Conservation (phyloP, 1,139 yeast genomes). For the Yamadazyma jaroonii region DNA sequence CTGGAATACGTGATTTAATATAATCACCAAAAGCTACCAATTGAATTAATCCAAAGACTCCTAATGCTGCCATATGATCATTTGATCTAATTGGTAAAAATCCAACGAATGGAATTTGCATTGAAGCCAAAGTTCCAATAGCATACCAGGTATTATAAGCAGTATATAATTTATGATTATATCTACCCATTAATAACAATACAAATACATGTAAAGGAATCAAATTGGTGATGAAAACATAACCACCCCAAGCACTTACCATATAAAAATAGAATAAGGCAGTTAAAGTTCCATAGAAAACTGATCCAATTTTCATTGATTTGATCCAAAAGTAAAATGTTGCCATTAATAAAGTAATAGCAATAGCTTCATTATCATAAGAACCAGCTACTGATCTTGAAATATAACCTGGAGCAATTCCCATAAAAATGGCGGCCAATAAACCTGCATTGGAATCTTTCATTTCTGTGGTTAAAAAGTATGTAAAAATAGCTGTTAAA, state of each 20-base stretch:
- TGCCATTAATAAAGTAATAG: slow-evolving; percentile 92
- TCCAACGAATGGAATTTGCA: slow-evolving; percentile 99
- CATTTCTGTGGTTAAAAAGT: slow-evolving; percentile 83
- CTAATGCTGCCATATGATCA: slow-evolving; percentile 98
- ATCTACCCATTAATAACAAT: slow-evolving; percentile 90
- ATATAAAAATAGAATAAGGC: slow-evolving; percentile 93
- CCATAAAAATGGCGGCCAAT: slow-evolving; percentile 91
- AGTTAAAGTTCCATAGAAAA: slow-evolving; percentile 78
- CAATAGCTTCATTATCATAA: slow-evolving; percentile 98
- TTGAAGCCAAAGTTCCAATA: slow-evolving; percentile 91
- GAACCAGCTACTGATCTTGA: slow-evolving; percentile 99
- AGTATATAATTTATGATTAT: slow-evolving; percentile 75
- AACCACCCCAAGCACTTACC: slow-evolving; percentile 99
- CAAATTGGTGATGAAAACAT: slow-evolving; percentile 95
- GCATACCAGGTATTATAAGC: slow-evolving; percentile 97
- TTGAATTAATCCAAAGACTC: slow-evolving; percentile 94
- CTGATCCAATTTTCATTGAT: slow-evolving; percentile 86
- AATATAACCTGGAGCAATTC: slow-evolving; percentile 97
- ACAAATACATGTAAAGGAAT: slow-evolving; percentile 95
- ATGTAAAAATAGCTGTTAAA: slow-evolving; percentile 89
- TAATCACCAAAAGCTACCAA: slow-evolving; percentile 85
- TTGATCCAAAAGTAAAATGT: slow-evolving; percentile 96
- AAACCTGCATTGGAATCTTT: slow-evolving; percentile 89
- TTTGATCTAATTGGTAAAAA: slow-evolving; percentile 94
- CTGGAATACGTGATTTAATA: slow-evolving; percentile 69